phyloP scores from a whole-genome alignment of 345 rosid genomes.

The Acer negundo region DNA sequence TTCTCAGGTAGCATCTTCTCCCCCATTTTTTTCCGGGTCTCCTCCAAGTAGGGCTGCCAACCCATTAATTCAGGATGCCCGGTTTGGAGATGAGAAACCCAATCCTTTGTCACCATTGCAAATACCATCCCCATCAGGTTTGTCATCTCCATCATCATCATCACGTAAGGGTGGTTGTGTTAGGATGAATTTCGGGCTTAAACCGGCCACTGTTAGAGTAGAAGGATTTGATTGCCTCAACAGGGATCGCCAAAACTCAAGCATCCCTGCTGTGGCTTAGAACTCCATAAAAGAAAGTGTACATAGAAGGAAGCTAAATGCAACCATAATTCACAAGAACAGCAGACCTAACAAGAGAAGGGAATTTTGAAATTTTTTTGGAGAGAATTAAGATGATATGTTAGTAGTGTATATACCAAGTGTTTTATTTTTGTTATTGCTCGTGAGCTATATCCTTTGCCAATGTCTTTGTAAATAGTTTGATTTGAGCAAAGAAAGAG shows the following conservation, averaged over 20 bases:
- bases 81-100: conserved; percentile 69
- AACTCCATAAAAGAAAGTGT: conserved; percentile 52
- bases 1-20: conserved; percentile 50
- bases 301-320: conserved; percentile 54
- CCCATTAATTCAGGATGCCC: conserved; percentile 81
- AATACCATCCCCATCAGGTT: conserved; percentile 55
- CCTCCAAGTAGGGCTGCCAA: conserved; percentile 88
- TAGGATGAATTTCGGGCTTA: conserved; percentile 75
- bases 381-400: conserved; percentile 21
- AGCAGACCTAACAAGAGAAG: conserved; percentile 40
- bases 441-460: conserved; percentile 30
- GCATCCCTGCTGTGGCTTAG: conserved; percentile 98
- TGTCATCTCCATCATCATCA: conserved; percentile 59
- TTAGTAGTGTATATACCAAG: conserved; percentile 35
- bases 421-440: conserved; percentile 20
- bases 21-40: conserved; percentile 81
- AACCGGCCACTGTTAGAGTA: conserved; percentile 93
- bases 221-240: conserved; percentile 99
- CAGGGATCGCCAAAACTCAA: conserved; percentile 91
- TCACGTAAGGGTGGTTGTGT: conserved; percentile 70
- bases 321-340: conserved; percentile 28
- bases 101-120: conserved; percentile 39
- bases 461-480: conserved; percentile 45
- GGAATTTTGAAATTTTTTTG: conserved; percentile 30
- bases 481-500: conserved; percentile 27